Evolutionary conservation across 495 filamentous ascomycete genomes (phyloP).

Genomic region (Entonaema liquescens): DNA sequence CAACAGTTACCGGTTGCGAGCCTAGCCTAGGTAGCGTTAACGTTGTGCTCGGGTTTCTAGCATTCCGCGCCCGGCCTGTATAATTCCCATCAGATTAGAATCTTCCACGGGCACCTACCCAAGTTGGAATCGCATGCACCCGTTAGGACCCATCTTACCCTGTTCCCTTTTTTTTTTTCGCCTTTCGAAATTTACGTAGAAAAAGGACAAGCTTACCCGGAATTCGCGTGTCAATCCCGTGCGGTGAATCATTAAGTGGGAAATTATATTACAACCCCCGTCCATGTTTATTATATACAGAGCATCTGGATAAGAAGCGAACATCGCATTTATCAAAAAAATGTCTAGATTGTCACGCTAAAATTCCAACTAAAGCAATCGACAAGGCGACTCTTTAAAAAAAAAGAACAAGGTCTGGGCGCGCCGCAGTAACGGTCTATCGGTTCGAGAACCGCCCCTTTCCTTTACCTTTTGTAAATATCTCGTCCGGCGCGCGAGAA

Average conservation of each 20-base stretch:
- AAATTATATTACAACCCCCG: background rate
- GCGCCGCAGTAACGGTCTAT: background rate
- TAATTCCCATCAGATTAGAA: conserved; percentile 16
- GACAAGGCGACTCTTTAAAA: background rate
- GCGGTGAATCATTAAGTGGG: conserved; percentile 1
- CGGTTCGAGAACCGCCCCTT: conserved; percentile 22
- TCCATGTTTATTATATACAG: background rate
- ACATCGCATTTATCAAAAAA: background rate
- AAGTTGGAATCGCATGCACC: conserved; percentile 1
- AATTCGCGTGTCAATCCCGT: conserved; percentile 8
- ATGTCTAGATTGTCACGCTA: background rate
- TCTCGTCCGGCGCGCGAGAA: conserved; percentile 16
- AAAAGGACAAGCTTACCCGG: background rate
- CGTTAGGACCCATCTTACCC: background rate
- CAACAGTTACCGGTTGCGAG: conserved; percentile 9
- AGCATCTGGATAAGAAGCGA: conserved; percentile 1
- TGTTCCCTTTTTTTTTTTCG: background rate
- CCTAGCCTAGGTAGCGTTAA: conserved; percentile 17
- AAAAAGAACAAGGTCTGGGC: conserved; percentile 25
- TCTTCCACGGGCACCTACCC: background rate
- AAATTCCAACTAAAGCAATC: conserved; percentile 6
- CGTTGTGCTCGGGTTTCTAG: conserved; percentile 28
- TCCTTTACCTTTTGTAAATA: conserved; percentile 10
- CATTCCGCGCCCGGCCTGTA: conserved; percentile 22
- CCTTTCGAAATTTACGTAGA: background rate